A percentile compares a stretch with the other conserved stretches of the same genome.
Evolutionary conservation across 805 yeast genomes (phyloP).

Genomic region (Lachancea sp.): DNA sequence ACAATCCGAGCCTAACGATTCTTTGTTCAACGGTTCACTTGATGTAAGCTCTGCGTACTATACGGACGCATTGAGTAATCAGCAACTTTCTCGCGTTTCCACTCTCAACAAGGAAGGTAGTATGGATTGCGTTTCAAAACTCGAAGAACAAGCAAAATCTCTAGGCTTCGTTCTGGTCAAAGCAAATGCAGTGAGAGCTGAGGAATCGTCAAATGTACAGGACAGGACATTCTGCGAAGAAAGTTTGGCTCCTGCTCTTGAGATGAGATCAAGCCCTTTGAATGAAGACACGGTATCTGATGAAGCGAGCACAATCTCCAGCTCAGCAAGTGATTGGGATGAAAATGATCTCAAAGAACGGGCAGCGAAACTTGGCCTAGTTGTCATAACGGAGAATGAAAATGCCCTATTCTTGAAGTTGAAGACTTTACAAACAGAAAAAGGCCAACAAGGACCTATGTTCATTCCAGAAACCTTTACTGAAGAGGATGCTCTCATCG

Average conservation of each 20-base stretch:
- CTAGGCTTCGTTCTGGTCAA: conserved; percentile 16
- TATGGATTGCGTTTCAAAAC: conserved; percentile 6
- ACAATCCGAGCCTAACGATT: conserved; percentile 2
- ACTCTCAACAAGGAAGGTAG: conserved; percentile 5
- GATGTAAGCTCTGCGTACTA: conserved; percentile 4
- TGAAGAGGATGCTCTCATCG: too few species aligned
- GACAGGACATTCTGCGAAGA: neutral
- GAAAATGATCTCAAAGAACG: conserved; percentile 17
- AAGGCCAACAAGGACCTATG: neutral
- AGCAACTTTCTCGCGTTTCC: conserved; percentile 10
- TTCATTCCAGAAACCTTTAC: too few species aligned
- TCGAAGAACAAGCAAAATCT: conserved; percentile 10
- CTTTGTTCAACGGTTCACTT: neutral
- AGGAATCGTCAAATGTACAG: neutral
- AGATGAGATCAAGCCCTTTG: neutral
- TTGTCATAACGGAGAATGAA: conserved; percentile 11
- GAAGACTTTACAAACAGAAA: neutral
- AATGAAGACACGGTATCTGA: neutral
- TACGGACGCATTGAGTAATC: conserved; percentile 7
- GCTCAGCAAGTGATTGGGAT: neutral
- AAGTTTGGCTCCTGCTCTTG: neutral
- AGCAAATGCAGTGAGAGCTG: neutral
- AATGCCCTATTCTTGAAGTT: conserved; percentile 6
- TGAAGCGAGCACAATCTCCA: conserved; percentile 1
- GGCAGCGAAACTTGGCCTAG: conserved; percentile 24